Evolutionary conservation across 2,329 filamentous ascomycete species (phyloP), one percentile per base, ranked within the genome.

Genomic region (Scedosporium dehoogii): DNA sequence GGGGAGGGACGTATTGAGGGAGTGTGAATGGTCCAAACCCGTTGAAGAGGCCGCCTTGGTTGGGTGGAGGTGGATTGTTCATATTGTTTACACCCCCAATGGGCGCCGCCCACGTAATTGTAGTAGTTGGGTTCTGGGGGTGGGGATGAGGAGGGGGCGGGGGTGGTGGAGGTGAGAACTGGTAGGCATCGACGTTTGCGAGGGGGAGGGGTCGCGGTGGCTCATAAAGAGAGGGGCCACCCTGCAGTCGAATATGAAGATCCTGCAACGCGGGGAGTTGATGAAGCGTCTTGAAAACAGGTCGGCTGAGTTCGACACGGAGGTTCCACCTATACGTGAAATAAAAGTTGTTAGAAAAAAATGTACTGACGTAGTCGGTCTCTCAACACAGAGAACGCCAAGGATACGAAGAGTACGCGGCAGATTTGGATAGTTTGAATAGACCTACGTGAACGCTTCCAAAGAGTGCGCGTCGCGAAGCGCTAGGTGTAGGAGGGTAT

Each of bases 281-380:
- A 68, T 86, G 84, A 10, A 88, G 74, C 41, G 78, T 77, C 63
- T 76, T 76, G 71, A 84, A 87, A 4, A 87, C 78, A 1, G 78
- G 78, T 5, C 82, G 76, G 68, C 80, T 85, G 9, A 88, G 76
- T 69, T 87, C 85, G 62, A 88, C 80, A 6, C 83, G 79, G 61
- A 87, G 82, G 69, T 87, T 85, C 85, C 85, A 88, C 65, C 81
- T 85, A 53, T 61, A 25, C 42, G 25, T 9, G n/a, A 33, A 44
- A 33, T 33, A 33, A 33, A 33, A 33, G 6, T 29, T 29, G 16
- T 41, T 42, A 42, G 58, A 21, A n/a, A 21, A 25, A 21, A n/a
- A 27, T n/a, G 25, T 51, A 60, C 12, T 33, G 29, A 33, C 29
- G 5, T 33, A 33, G 29, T 33, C 29, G 29, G 29, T 33, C 29